Percentiles rank a stretch among this genome's conserved stretches.
These are phyloP conservation scores for Fusarium temperatum DNA, from an alignment of 2,329 filamentous ascomycete species.

Conservation along the genomic window DNA sequence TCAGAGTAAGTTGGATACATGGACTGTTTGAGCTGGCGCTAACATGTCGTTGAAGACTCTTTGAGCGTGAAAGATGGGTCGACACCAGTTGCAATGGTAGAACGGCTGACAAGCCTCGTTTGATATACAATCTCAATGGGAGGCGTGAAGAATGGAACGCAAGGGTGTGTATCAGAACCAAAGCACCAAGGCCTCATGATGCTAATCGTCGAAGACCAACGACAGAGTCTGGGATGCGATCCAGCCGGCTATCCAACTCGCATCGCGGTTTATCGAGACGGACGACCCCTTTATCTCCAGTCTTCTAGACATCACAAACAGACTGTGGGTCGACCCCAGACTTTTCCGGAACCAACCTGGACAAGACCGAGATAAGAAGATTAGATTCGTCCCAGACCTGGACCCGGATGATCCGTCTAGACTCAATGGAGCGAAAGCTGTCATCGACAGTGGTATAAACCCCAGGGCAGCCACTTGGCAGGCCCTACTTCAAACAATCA, in stretches of 20 bases:
- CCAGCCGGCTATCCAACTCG: slow-evolving; percentile 42
- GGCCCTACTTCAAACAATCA: background rate
- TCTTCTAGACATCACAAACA: slow-evolving; percentile 40
- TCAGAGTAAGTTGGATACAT: slow-evolving; percentile 29
- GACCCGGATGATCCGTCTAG: background rate
- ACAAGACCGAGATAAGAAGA: background rate
- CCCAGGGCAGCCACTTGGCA: background rate
- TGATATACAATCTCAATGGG: slow-evolving; percentile 35
- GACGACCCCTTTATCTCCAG: slow-evolving; percentile 33
- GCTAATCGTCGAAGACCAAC: slow-evolving; percentile 21
- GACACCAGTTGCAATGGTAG: background rate
- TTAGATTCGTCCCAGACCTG: slow-evolving; percentile 6
- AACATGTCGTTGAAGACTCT: slow-evolving; percentile 7
- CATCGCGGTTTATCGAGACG: slow-evolving; percentile 34
- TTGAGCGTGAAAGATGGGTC: slow-evolving; percentile 22
- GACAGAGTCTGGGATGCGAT: slow-evolving; percentile 44
- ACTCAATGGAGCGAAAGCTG: background rate
- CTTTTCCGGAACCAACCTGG: slow-evolving; percentile 1
- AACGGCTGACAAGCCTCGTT: background rate
- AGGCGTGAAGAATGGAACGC: slow-evolving; percentile 39
- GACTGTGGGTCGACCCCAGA: slow-evolving; percentile 15
- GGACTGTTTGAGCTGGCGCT: background rate
- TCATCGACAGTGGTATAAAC: slow-evolving; percentile 5
- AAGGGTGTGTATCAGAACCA: slow-evolving; percentile 20
- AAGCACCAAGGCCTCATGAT: background rate